Base-by-base conservation (phyloP, 2,329 filamentous ascomycete genomes). In the Chaetomiaceae sp. region DNA sequence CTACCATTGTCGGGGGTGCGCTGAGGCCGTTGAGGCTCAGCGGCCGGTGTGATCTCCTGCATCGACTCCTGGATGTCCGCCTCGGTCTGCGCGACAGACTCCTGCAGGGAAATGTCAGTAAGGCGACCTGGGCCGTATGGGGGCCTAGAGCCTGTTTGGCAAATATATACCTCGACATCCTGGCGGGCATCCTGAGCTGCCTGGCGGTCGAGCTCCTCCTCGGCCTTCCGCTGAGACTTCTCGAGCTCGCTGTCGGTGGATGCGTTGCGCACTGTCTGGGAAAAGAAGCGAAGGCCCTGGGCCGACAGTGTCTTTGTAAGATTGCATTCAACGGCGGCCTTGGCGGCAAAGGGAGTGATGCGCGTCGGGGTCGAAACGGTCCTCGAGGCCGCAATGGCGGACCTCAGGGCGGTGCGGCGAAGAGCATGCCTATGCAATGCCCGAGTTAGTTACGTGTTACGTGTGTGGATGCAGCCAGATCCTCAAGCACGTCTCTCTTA, bases 401-500 rank as follows among this genome's bases (percentile, higher is more conserved):
- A 63, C 50, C 66, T 61, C 48, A 68, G 46, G 34, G 62, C 62
- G 42, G 62, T 60, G 51, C 65, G 64, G 55, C 67, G 65, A 40
- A 69, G 41, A 19, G 62, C 64, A 48, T 67, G 59, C 67, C 66
- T 69, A 30, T n/a, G n/a, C n/a, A n/a, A n/a, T n/a, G n/a, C n/a
- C 14, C 7, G 7, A 10, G 37, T 48, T 21, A 48, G 39, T 46
- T 38, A 39, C 23, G 16, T 23, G 35, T 14, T 19, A 25, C 19
- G 7, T 33, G 5, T 12, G n/a, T n/a, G n/a, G n/a, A n/a, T n/a
- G n/a, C n/a, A n/a, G n/a, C n/a, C n/a, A n/a, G n/a, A n/a, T n/a
- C n/a, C n/a, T n/a, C n/a, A 12, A 27, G 25, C 25, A 6, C 25
- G 25, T 5, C 25, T 27, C 25, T 27, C 25, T 27, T 5, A 27